These are phyloP conservation scores for Olyra latifolia DNA, from an alignment of 176 grass and related monocot genomes.

Conservation along the genomic window DNA sequence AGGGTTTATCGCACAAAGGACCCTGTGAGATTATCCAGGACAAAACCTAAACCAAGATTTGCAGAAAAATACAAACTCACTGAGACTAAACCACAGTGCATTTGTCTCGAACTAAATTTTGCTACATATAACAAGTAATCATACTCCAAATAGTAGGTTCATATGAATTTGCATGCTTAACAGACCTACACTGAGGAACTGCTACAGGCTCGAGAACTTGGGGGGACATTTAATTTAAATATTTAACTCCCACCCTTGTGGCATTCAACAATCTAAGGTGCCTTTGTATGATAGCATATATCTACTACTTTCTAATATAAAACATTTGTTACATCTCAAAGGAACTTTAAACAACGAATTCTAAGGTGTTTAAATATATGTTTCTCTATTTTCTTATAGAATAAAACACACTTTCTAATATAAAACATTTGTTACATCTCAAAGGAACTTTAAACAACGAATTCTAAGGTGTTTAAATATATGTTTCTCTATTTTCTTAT, in stretches of 20 bases:
- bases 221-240: neutral
- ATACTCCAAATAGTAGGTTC: neutral
- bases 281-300: neutral
- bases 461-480: conserved; percentile 3
- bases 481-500: neutral
- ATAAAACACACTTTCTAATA: no score
- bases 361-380: neutral
- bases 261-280: neutral
- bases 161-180: neutral
- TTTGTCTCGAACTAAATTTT: conserved; percentile 20
- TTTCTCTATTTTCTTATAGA: conserved; percentile 1
- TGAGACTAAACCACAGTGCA: neutral
- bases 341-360: neutral
- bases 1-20: neutral
- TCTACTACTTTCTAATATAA: neutral
- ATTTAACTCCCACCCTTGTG: neutral
- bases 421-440: conserved; percentile 13
- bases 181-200: neutral
- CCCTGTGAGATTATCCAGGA: conserved; percentile 11
- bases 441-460: neutral
- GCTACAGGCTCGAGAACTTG: neutral
- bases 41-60: conserved; percentile 6
- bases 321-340: conserved; percentile 15
- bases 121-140: neutral
- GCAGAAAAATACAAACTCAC: conserved; percentile 10